Evolutionary conservation across 129 eudicot species (phyloP), one percentile per base, ranked within the genome.

Genomic region (Glebionis coronaria): DNA sequence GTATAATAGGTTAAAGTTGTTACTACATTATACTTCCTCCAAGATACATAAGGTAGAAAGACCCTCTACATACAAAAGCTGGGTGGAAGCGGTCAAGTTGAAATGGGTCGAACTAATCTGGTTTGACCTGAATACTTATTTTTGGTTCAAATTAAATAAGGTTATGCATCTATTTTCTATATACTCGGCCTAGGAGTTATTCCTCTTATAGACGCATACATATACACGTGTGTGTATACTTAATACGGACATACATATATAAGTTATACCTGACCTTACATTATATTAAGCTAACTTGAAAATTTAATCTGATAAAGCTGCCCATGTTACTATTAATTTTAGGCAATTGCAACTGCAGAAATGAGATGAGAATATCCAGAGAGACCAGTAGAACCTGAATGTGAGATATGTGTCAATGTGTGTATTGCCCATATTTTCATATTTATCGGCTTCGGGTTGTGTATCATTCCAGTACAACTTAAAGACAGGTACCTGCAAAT

Each of bases 371-470:
- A 29, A 57, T 87, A 81, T 64, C 95, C 95, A 47, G 95, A 87
- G 81, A 87, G 95, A 78, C 60, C 74, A 40, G 95, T 90, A 49
- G 87, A 87, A 71, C 87, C 82, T 65, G 95, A 87, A 84, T 87
- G 95, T 59, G 90, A 88, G 93, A 93, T 75, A 13, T 57, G 54
- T 58, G 28, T 52, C 31, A n/a, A n/a, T n/a, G n/a, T n/a, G n/a
- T n/a, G n/a, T 78, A 21, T 42, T 54, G 15, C 15, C 61, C 58
- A 38, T 52, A 4, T 55, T n/a, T 18, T 20, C 44, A 44, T 38
- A 38, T 65, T 65, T 23, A 38, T 18, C 23, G 40, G 40, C 9
- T 31, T 31, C 9, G 40, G 40, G 16, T 56, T 65, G 52, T 61
- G 2, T 29, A 29, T 29, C 38, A 29, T 29, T 29, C 38, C 38